A percentile compares a stretch with the other conserved stretches of the same genome.
phyloP scores from a whole-genome alignment of 1,284 basidiomycete species.

The Ustilago vetiveriae region DNA sequence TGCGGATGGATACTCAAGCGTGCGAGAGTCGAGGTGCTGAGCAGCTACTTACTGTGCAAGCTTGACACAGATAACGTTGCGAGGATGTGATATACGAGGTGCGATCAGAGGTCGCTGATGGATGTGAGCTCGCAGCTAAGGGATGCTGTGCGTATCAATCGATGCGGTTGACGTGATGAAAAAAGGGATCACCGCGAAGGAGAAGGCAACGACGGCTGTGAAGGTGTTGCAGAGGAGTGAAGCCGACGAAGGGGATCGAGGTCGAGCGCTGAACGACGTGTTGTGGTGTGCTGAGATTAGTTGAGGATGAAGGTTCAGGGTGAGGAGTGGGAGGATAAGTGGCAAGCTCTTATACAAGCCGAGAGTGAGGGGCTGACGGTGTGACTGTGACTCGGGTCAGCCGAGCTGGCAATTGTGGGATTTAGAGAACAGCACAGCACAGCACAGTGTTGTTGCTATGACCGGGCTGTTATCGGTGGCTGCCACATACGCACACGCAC shows the following conservation, averaged over 20 bases:
- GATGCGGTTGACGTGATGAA: too few species aligned
- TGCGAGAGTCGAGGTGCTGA: too few species aligned
- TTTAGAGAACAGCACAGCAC: conserved; percentile 8
- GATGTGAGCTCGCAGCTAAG: too few species aligned
- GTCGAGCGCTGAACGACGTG: too few species aligned
- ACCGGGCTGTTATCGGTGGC: neutral
- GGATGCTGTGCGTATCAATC: too few species aligned
- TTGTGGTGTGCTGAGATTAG: neutral
- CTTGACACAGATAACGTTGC: conserved; percentile 10
- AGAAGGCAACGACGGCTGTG: too few species aligned
- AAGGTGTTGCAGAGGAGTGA: too few species aligned
- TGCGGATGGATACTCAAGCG: too few species aligned
- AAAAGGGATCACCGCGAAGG: too few species aligned
- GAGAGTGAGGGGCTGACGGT: neutral
- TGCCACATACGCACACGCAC: neutral
- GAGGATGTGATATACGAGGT: too few species aligned
- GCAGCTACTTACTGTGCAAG: conserved; percentile 24
- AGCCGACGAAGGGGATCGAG: too few species aligned
- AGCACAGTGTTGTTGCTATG: conserved; percentile 3
- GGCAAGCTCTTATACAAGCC: conserved; percentile 32
- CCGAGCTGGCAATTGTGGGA: conserved; percentile 15
- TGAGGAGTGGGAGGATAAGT: neutral
- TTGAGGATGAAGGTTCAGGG: neutral
- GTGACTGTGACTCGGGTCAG: conserved; percentile 38
- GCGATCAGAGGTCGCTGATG: too few species aligned